Evolutionary conservation across 2,329 filamentous ascomycete species (phyloP), one percentile per base, ranked within the genome.

Genomic region (Colletotrichum higginsianum): DNA sequence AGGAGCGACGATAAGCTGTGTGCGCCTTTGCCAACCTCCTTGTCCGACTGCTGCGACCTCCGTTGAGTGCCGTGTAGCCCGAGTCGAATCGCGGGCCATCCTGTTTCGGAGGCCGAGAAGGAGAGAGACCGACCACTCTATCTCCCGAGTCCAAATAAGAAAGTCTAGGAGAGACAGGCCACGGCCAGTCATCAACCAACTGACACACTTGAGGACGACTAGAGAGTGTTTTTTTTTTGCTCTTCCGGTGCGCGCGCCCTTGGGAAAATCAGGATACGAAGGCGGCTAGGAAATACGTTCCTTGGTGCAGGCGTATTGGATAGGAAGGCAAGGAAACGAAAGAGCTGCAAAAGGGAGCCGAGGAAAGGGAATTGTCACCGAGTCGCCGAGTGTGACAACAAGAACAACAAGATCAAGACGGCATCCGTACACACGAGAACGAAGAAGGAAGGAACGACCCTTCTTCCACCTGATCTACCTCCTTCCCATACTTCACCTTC

Each of bases 141-240:
- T 26, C 65, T 55, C 62, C 68, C 65, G 68, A 63, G 52, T 64
- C 47, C 44, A 58, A 71, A 71, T 68, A 71, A 68, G 68, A 71
- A 71, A 71, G 58, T 26, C 58, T 58, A 57, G 68, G 64, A 68
- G 68, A 71, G 65, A 63, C 58, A 67, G 42, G 21, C 15, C 61
- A 40, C 55, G 60, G 18, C 52, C 38, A 63, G 65, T 66, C 40
- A 49, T 55, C 42, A 50, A 23, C 57, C 58, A 64, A 40, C n/a
- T 35, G 9, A 55, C 30, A 55, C 30, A 62, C 35, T 42, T 52
- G 26, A 49, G 58, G 52, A 60, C 52, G 23, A 44, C 35, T 53
- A 2, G 30, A 8, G 30, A 2, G 30, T 35, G n/a, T 42, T 21
- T 53, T 53, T 44, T 46, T 30, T 30, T 5, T 18, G 23, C 30